phyloP scores from a whole-genome alignment of 1,284 basidiomycete species.

The Lentinula novae-zelandiae region DNA sequence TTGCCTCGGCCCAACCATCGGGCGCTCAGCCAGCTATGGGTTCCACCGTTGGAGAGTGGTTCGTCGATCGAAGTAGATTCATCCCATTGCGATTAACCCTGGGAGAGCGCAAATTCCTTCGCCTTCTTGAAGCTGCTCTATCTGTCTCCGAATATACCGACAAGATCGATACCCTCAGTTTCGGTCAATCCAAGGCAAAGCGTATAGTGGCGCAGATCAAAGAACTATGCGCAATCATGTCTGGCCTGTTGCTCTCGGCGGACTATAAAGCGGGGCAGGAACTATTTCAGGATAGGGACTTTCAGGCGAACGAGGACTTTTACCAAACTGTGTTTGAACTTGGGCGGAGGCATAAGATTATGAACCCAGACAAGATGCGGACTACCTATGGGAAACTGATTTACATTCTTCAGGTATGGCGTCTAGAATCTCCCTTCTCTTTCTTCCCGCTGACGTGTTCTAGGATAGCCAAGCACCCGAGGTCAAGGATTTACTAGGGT shows the following conservation, averaged over 20 bases:
- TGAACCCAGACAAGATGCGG: conserved; percentile 86
- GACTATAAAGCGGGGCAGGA: conserved; percentile 85
- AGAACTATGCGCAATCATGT: conserved; percentile 79
- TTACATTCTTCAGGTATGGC: conserved; percentile 67
- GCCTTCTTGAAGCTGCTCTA: conserved; percentile 75
- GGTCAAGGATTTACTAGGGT: conserved; percentile 70
- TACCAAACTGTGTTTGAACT: conserved; percentile 76
- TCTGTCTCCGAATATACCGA: conserved; percentile 83
- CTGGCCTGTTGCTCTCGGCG: conserved; percentile 71
- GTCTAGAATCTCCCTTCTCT: background rate
- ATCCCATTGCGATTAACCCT: conserved; percentile 74
- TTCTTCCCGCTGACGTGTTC: conserved; percentile 3
- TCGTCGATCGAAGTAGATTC: conserved; percentile 71
- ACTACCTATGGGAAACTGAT: conserved; percentile 82
- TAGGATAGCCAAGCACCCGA: conserved; percentile 78
- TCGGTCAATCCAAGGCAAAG: conserved; percentile 71
- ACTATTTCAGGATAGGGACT: conserved; percentile 74
- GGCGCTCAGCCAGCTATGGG: conserved; percentile 55
- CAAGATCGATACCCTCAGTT: conserved; percentile 76
- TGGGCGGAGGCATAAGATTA: conserved; percentile 80
- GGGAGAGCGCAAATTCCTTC: conserved; percentile 72
- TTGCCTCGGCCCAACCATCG: conserved; percentile 32
- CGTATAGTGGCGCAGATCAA: conserved; percentile 79
- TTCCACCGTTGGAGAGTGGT: conserved; percentile 71
- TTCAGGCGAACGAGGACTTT: conserved; percentile 70